Conservation (phyloP, 2,329 filamentous ascomycete species). For the Cadophora malorum region DNA sequence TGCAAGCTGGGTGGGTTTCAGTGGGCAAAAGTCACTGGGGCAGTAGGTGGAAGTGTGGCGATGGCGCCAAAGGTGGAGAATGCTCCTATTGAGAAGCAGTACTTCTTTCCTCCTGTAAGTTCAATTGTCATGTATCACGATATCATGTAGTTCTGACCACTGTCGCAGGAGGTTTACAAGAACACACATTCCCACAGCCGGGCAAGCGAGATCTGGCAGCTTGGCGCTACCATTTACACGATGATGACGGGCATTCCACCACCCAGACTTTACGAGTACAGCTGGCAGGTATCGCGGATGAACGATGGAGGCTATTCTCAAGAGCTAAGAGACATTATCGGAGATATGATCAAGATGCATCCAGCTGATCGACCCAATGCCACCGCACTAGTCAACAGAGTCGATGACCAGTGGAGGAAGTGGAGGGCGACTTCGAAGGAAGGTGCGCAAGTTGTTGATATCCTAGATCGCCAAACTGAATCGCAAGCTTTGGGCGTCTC, state of each 20-base stretch:
- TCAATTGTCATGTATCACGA: neutral
- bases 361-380: constrained; percentile 33
- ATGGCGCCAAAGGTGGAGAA: constrained; percentile 28
- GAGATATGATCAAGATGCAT: constrained; percentile 35
- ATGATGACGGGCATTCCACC: constrained; percentile 45
- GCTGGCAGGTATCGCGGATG: constrained; percentile 41
- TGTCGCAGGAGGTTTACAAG: constrained; percentile 39
- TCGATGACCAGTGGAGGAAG: constrained; percentile 34
- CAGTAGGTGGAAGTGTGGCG: constrained; percentile 29
- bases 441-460: constrained; percentile 33
- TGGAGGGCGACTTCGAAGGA: constrained; percentile 38
- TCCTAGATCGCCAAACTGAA: constrained; percentile 30
- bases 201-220: constrained; percentile 39
- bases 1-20: constrained; percentile 61
- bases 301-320: constrained; percentile 37
- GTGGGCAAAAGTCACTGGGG: constrained; percentile 43
- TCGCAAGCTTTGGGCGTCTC: constrained; percentile 17
- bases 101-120: constrained; percentile 40
- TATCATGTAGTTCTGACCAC: neutral
- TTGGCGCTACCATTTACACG: constrained; percentile 41
- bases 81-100: constrained; percentile 31
- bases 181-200: constrained; percentile 32
- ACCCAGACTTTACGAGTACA: constrained; percentile 34
- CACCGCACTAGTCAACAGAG: constrained; percentile 30
- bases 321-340: constrained; percentile 36